Conservation (phyloP, 2,329 filamentous ascomycete genomes). For the Tolypocladium sp. region DNA sequence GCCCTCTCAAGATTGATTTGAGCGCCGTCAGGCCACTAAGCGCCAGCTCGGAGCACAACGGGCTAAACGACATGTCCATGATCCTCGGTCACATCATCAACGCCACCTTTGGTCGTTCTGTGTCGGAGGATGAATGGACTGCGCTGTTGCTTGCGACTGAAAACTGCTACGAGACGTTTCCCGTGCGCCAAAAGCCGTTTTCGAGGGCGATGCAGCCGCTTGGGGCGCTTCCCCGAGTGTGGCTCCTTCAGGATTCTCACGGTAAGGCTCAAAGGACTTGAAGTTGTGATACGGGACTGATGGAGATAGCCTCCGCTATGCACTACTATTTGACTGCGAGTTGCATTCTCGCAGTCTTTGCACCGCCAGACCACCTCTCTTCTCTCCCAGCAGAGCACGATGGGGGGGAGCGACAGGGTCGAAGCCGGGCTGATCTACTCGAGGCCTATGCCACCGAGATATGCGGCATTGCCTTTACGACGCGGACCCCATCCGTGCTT, state of each 20-base stretch:
- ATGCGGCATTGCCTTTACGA: slow-evolving; percentile 34
- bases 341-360: slow-evolving; percentile 18
- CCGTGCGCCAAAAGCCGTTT: slow-evolving; percentile 22
- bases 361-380: slow-evolving; percentile 5
- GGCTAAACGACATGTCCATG: slow-evolving; percentile 24
- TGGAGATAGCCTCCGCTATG: slow-evolving; percentile 25
- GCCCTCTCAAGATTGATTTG: slow-evolving; percentile 30
- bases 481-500: slow-evolving; percentile 29
- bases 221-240: slow-evolving; percentile 15
- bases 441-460: slow-evolving; percentile 25
- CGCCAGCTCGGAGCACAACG: neutral
- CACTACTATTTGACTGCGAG: slow-evolving; percentile 32
- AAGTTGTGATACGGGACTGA: neutral
- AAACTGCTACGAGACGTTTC: slow-evolving; percentile 21
- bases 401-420: neutral
- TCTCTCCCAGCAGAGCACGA: neutral
- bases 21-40: slow-evolving; percentile 15
- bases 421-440: slow-evolving; percentile 15
- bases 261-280: slow-evolving; percentile 17
- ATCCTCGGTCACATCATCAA: slow-evolving; percentile 36
- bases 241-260: slow-evolving; percentile 32
- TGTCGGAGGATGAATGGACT: slow-evolving; percentile 10
- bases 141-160: slow-evolving; percentile 11
- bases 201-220: slow-evolving; percentile 6
- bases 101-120: slow-evolving; percentile 14